Evolutionary conservation across 345 rosid genomes (phyloP).

Genomic region (Gynandropsis gynandra): DNA sequence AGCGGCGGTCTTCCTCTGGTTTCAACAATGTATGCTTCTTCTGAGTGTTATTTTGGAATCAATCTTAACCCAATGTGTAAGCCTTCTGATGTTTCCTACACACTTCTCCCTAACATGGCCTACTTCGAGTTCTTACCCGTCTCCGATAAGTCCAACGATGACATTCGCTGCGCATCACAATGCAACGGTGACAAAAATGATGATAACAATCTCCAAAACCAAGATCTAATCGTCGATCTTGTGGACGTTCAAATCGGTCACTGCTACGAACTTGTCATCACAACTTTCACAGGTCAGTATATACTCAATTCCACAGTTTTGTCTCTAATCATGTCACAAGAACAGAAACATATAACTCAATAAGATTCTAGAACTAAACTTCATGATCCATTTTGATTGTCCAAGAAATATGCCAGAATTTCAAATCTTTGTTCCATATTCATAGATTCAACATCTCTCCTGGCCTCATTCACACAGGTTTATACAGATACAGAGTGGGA

Average conservation of each 20-base stretch:
- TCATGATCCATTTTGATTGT: too few species aligned
- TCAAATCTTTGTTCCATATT: too few species aligned
- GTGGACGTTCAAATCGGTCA: slow-evolving; percentile 62
- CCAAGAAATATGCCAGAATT: too few species aligned
- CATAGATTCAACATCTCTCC: neutral
- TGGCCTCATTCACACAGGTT: slow-evolving; percentile 33
- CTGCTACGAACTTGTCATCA: slow-evolving; percentile 77
- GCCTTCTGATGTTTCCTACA: slow-evolving; percentile 82
- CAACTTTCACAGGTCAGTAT: slow-evolving; percentile 71
- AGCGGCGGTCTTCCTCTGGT: slow-evolving; percentile 77
- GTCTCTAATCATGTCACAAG: neutral
- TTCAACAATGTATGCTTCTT: slow-evolving; percentile 92
- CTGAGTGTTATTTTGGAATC: slow-evolving; percentile 89
- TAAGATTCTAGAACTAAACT: neutral
- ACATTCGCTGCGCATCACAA: slow-evolving; percentile 17
- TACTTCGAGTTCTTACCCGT: slow-evolving; percentile 83
- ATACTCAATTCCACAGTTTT: neutral
- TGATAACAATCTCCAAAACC: slow-evolving; percentile 37
- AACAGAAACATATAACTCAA: slow-evolving; percentile 14
- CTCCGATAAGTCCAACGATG: slow-evolving; percentile 39
- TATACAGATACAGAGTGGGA: slow-evolving; percentile 82
- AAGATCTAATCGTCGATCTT: slow-evolving; percentile 49
- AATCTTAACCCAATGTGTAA: slow-evolving; percentile 64
- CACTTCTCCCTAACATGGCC: slow-evolving; percentile 89
- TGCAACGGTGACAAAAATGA: slow-evolving; percentile 42